Evolutionary conservation across 768 basidiomycete species (phyloP), one percentile per base, ranked within the genome.

Genomic region (Trametes sanguinea): DNA sequence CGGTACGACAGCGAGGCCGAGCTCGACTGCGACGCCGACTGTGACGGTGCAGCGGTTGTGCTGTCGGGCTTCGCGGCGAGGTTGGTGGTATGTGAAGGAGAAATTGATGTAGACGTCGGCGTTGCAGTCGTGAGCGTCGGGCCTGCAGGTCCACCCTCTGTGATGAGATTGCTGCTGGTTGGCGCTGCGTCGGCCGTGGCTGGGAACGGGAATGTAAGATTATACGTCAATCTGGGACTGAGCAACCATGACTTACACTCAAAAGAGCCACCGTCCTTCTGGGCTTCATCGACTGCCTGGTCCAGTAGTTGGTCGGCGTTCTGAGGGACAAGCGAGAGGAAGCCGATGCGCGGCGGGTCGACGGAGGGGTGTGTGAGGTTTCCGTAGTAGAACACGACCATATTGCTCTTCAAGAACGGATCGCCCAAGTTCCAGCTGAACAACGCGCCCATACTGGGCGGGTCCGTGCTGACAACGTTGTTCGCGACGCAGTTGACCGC

Each of bases 351-450:
- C 1, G 90, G 87, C 1, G 83, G 82, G 70, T 91, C 88, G 61
- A 75, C 74, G 1, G 86, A 87, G 1, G 90, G 90, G 63, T 87
- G 80, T 0, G 82, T 82, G 40, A 91, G 71, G 66, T 91, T 89
- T 13, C 90, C 90, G 69, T 84, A 91, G 71, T 91, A 84, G 70
- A 85, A 92, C 27, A 87, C 74, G n/a, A 87, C 80, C n/a, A 89
- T 63, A 29, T 87, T 88, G 85, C 87, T 80, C 73, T 90, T 90
- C 63, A 93, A 68, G 68, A 92, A 92, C 4, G 90, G 89, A 67
- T 81, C 83, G 2, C 91, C 91, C 54, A 92, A 74, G 73, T 84
- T 90, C 90, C 90, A 92, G 67, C 83, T 85, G 68, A 88, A 90
- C 47, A 88, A 73, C 66, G 85, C 87, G 13, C 83, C 83, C 5